Conservation (phyloP, 352 stramenopile species). For the Poterioochromonas sp. region DNA sequence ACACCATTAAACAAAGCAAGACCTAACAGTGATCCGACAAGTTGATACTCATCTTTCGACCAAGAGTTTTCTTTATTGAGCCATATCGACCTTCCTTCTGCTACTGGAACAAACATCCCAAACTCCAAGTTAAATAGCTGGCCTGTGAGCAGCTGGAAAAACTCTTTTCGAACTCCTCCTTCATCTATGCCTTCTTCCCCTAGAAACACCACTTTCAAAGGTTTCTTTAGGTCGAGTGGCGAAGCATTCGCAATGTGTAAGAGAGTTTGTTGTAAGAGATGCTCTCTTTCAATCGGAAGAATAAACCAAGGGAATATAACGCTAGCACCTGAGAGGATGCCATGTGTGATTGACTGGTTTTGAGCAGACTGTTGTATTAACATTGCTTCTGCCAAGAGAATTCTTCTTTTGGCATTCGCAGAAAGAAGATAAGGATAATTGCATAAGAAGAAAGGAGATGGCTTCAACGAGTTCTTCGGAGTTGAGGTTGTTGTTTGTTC, state of each 20-base stretch:
- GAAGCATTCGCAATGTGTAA: conserved; percentile 44
- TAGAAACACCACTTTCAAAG: conserved; percentile 54
- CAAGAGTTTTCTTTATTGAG: conserved; percentile 61
- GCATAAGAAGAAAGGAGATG: conserved; percentile 53
- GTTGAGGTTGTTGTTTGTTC: background rate
- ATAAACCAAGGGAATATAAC: conserved; percentile 52
- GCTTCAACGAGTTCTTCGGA: background rate
- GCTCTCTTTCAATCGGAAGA: conserved; percentile 54
- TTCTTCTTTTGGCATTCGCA: conserved; percentile 53
- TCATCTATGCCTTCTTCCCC: conserved; percentile 72
- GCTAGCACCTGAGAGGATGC: conserved; percentile 8
- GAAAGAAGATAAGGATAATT: conserved; percentile 57
- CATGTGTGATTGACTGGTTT: conserved; percentile 26
- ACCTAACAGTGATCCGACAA: conserved; percentile 63
- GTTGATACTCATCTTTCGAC: conserved; percentile 56
- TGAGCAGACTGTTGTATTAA: conserved; percentile 52
- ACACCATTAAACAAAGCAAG: conserved; percentile 72
- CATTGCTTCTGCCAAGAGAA: conserved; percentile 58
- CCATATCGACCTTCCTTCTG: conserved; percentile 54
- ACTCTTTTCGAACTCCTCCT: conserved; percentile 72
- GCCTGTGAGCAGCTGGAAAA: conserved; percentile 64
- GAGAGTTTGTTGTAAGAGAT: conserved; percentile 58
- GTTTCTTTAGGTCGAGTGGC: conserved; percentile 41
- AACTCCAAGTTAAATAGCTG: conserved; percentile 69
- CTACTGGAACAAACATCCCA: conserved; percentile 55